Evolutionary conservation across 495 filamentous ascomycete species (phyloP), one percentile per base, ranked within the genome.

Genomic region (Parathielavia appendiculata): DNA sequence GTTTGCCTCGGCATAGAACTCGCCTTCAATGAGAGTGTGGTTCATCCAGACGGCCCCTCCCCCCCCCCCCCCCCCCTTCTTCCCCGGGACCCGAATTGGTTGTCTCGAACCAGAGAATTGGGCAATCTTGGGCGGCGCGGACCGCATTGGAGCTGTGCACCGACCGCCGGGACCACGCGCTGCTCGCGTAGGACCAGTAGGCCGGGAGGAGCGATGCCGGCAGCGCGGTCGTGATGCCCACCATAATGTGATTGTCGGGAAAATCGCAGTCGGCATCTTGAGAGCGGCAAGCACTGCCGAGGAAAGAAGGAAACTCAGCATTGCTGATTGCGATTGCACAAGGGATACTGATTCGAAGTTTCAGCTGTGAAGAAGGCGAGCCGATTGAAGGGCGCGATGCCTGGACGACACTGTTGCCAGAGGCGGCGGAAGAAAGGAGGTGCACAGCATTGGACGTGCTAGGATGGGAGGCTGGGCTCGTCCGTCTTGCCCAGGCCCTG

Each of bases 401-500:
- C 3, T 30, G 26, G 26, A 30, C 26, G 26, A 2, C 26, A 30
- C 26, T 30, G 26, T 6, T 30, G n/a, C n/a, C 26, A 30, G 26
- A 2, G 26, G 26, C 26, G 26, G 26, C 3, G 26, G 26, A 30
- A 30, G 26, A 30, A 30, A 6, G n/a, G n/a, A n/a, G n/a, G n/a
- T n/a, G n/a, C n/a, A 30, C 26, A 30, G 26, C 26, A n/a, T n/a
- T 6, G 26, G 26, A 30, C 26, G 26, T 30, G 26, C 26, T 30
- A n/a, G n/a, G n/a, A n/a, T n/a, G n/a, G n/a, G n/a, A n/a, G n/a
- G n/a, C n/a, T 39, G 1, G 66, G 63, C 16, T 44, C 44, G 56
- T 64, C 53, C 1, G 61, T 57, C 46, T 71, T 71, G 5, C 56
- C 53, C 17, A 65, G 35, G 54, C n/a, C 34, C 4, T 17, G 23